phyloP scores from a whole-genome alignment of 352 stramenopile genomes.

The Globisporangium spiculum region DNA sequence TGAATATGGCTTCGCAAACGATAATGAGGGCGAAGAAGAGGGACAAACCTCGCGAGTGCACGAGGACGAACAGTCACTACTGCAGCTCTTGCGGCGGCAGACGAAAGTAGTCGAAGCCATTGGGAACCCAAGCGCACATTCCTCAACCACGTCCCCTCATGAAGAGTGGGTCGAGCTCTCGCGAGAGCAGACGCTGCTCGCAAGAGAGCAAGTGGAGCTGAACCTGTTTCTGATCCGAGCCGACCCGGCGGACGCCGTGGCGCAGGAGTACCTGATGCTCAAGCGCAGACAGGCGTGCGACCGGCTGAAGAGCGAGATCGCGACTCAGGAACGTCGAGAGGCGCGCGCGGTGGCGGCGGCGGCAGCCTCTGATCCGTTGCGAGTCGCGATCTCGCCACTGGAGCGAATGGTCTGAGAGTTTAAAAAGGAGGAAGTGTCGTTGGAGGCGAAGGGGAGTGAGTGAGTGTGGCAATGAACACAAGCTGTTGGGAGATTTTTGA shows the following conservation, averaged over 20 bases:
- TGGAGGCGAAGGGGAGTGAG: background rate
- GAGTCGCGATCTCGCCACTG: background rate
- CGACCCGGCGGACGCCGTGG: background rate
- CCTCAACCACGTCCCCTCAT: background rate
- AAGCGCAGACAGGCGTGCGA: background rate
- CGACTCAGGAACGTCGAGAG: background rate
- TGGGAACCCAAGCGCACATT: background rate
- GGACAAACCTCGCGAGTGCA: background rate
- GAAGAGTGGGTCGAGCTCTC: constrained; percentile 3
- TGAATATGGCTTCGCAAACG: background rate
- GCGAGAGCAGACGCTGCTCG: background rate
- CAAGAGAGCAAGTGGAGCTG: background rate
- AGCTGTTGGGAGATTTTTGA: no score
- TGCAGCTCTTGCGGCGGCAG: background rate
- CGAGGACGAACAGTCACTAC: background rate
- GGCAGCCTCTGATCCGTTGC: background rate
- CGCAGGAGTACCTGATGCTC: constrained; percentile 6
- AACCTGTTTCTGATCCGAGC: constrained; percentile 1
- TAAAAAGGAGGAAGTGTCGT: background rate
- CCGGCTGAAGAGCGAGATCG: background rate
- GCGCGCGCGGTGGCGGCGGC: background rate
- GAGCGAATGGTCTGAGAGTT: background rate
- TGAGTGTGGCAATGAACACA: no score
- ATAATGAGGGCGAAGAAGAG: background rate
- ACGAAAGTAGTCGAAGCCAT: background rate